A percentile compares a stretch with the other conserved stretches of the same genome.
Evolutionary conservation across 805 yeast species (phyloP).

Genomic region (Gaillardinia entomophila): DNA sequence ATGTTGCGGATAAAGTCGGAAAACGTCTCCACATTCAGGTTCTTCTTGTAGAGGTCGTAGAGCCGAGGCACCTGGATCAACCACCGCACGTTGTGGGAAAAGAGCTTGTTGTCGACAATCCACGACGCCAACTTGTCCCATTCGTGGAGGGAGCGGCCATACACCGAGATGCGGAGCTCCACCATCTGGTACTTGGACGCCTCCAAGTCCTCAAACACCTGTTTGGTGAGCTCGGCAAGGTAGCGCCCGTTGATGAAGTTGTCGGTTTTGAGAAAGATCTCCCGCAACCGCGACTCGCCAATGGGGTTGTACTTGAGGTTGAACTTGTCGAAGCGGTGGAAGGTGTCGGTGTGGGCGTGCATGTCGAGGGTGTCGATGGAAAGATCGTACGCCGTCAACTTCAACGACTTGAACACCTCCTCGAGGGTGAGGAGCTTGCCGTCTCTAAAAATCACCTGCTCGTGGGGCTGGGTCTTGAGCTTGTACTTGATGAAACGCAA

Average conservation of each 20-base stretch:
- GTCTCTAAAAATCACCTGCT: slow-evolving; percentile 90
- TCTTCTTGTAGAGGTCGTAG: slow-evolving; percentile 80
- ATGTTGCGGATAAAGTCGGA: slow-evolving; percentile 73
- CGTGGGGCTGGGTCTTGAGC: slow-evolving; percentile 79
- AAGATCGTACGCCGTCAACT: slow-evolving; percentile 88
- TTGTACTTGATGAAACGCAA: slow-evolving; percentile 92
- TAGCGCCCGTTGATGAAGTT: slow-evolving; percentile 85
- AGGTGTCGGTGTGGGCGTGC: slow-evolving; percentile 99
- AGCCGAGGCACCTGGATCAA: slow-evolving; percentile 90
- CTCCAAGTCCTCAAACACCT: slow-evolving; percentile 91
- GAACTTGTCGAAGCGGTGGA: slow-evolving; percentile 96
- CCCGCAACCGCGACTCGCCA: slow-evolving; percentile 96
- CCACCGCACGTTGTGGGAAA: slow-evolving; percentile 96
- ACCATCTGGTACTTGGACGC: slow-evolving; percentile 95
- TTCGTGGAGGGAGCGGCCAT: slow-evolving; percentile 84
- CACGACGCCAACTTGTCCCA: slow-evolving; percentile 96
- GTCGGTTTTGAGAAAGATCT: slow-evolving; percentile 92
- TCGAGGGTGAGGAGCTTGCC: slow-evolving; percentile 77
- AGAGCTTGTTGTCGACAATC: slow-evolving; percentile 88
- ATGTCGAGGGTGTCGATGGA: slow-evolving; percentile 96
- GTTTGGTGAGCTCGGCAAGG: slow-evolving; percentile 88
- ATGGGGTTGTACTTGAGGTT: slow-evolving; percentile 95
- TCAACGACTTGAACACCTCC: slow-evolving; percentile 89
- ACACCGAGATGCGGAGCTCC: slow-evolving; percentile 90
- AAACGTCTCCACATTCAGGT: slow-evolving; percentile 64